Evolutionary conservation across 2,329 filamentous ascomycete species (phyloP), one percentile per base, ranked within the genome.

Genomic region (Fusarium xylarioides): DNA sequence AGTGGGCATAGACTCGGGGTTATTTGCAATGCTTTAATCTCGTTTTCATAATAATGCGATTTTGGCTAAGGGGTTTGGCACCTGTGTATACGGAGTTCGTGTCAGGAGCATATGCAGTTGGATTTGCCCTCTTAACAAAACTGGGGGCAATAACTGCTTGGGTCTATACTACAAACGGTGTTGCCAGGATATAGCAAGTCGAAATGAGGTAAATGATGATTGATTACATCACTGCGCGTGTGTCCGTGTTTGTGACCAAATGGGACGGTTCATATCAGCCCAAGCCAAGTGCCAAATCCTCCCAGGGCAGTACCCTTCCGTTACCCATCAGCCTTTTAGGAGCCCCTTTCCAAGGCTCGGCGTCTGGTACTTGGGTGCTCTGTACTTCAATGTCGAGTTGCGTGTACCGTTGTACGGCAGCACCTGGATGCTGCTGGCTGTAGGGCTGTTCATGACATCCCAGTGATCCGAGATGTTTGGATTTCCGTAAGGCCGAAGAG

Each of bases 1-100:
- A 93, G 79, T 95, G 92, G 92, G 92, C 92, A 34, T 92, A 79
- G 81, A 57, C n/a, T 37, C 12, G 30, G 34, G 38, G 7, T 16
- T 26, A 8, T 28, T 30, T 16, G 40, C 37, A 26, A 46, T 44
- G 18, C 15, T 43, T 46, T 50, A 49, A 43, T 44, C n/a, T 40
- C 40, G 44, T 63, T 44, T 60, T 62, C 46, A 42, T 30, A 37
- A 52, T 21, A 38, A 26, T 50, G 34, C 50, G 35, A 23, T 61
- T 63, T 61, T 63, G 68, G 53, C 44, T 68, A 46, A 53, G 59
- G 71, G 50, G 50, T 71, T 67, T 47, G 57, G 53, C 21, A 9
- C 50, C 30, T 59, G 16, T 61, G 56, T 63, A 49, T 52, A 62
- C n/a, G 71, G 68, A 71, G 60, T 74, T 67, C 15, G 71, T 56